Evolutionary conservation across 148 eudicot species (phyloP).

Genomic region (Vaccinium myrtillus): DNA sequence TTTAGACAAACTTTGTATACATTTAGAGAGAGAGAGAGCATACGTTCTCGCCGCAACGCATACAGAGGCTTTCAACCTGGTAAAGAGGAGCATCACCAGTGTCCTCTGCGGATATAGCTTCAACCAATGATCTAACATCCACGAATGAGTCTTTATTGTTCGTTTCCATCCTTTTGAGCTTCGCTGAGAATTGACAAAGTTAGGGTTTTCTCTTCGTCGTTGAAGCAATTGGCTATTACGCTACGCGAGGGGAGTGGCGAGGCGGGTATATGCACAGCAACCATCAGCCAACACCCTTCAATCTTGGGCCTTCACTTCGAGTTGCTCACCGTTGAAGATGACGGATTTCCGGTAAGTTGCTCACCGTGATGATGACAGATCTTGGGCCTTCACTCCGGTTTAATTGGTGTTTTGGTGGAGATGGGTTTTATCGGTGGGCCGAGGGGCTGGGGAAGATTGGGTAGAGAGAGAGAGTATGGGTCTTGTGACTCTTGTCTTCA

Average conservation of each 20-base stretch:
- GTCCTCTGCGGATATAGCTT: slow-evolving; percentile 58
- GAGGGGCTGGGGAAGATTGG: too few relatives aligned
- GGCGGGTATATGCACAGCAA: too few relatives aligned
- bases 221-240: neutral
- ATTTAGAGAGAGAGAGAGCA: neutral
- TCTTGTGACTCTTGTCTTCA: too few relatives aligned
- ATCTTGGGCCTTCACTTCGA: too few relatives aligned
- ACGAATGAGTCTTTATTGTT: slow-evolving; percentile 34
- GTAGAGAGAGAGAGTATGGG: too few relatives aligned
- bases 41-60: slow-evolving; percentile 86
- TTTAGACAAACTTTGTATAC: neutral
- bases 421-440: too few relatives aligned
- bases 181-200: neutral
- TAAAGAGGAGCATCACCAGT: slow-evolving; percentile 60
- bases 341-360: too few relatives aligned
- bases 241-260: neutral
- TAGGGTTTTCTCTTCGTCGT: slow-evolving; percentile 8
- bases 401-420: too few relatives aligned
- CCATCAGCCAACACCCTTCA: too few relatives aligned
- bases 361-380: too few relatives aligned
- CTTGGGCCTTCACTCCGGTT: too few relatives aligned
- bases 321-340: too few relatives aligned
- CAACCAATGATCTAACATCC: slow-evolving; percentile 72
- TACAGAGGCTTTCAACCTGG: slow-evolving; percentile 83
- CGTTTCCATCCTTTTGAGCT: slow-evolving; percentile 28